These are phyloP conservation scores for Thermothielavioides terrestris DNA, from an alignment of 495 filamentous ascomycete genomes.

Conservation along the genomic window DNA sequence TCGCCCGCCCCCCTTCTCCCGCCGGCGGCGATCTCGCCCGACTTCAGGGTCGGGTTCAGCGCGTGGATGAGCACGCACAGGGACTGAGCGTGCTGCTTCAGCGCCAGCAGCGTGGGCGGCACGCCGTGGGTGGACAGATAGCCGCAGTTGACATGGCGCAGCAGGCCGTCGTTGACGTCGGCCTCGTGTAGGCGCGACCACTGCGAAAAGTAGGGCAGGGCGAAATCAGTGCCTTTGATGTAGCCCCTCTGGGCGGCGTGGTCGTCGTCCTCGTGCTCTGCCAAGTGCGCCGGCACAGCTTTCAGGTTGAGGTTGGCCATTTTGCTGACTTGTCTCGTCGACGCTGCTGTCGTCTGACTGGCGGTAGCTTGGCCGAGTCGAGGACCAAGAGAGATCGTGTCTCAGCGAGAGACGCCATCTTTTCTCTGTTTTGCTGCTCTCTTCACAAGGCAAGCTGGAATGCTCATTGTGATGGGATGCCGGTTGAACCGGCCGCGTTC, in stretches of 20 bases:
- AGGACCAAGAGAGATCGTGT: not conserved
- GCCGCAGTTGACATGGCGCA: constrained; percentile 41
- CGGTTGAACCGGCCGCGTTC: too few relatives aligned
- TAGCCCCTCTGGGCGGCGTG: constrained; percentile 20
- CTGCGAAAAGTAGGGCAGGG: constrained; percentile 25
- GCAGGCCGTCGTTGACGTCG: constrained; percentile 16
- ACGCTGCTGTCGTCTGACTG: not conserved
- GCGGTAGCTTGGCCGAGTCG: too few relatives aligned
- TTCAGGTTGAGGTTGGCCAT: not conserved
- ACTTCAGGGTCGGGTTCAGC: constrained; percentile 26
- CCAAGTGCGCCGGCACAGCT: constrained; percentile 16
- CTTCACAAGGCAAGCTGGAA: too few relatives aligned
- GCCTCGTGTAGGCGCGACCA: constrained; percentile 19
- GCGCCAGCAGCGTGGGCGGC: constrained; percentile 40
- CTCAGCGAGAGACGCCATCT: not conserved
- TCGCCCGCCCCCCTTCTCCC: not conserved
- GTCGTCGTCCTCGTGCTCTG: constrained; percentile 23
- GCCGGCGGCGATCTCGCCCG: constrained; percentile 18
- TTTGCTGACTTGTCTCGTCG: not conserved
- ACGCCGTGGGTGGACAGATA: constrained; percentile 40
- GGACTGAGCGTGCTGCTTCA: constrained; percentile 50
- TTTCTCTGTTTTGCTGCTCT: not conserved
- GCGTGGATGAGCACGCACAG: constrained; percentile 41
- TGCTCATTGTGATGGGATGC: too few relatives aligned
- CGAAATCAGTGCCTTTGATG: constrained; percentile 26